Base-by-base conservation (phyloP, 2,329 filamentous ascomycete species). In the Neonectria neomacrospora region DNA sequence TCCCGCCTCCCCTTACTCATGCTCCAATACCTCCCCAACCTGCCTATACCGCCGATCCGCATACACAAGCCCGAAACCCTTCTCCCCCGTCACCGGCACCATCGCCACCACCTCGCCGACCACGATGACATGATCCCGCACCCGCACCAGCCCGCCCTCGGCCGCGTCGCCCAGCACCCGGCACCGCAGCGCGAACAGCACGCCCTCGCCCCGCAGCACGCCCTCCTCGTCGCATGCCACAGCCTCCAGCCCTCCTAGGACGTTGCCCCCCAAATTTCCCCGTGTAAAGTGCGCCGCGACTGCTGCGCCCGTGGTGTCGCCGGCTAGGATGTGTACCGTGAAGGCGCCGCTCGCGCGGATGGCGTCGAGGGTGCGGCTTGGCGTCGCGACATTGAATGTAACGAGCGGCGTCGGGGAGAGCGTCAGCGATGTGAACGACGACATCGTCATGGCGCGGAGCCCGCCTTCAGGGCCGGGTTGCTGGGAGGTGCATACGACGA, bases 391-490 rank as follows among this genome's bases (percentile, higher is more conserved):
- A 76, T 88, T 88, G 79, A 89, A 88, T 0, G 82, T 83, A 7
- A 89, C 75, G 11, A 85, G 77, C 1, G 86, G 85, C 26, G 76
- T 79, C 0, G 86, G 85, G n/a, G 72, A 67, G 18, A 88, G 78
- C 16, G 83, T 81, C 26, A 89, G 75, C 0, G 85, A 87, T 2
- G 86, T 86, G 65, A 89, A 83, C 2, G 85, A 88, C 7, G 86
- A 88, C 79, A 88, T 85, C 32, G 86, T 88, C 81, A 88, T 86
- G 51, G 82, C 86, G 32, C 82, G 80, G 6, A 81, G 72, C 42
- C 70, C 57, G 63, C 74, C 22, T 32, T 73, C 65, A 37, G 75
- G 64, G 30, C 73, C 66, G 45, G 74, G 64, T n/a, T 78, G 74
- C n/a, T 77, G 73, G 22, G 84, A 77, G 22, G 85, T 87, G 71